Evolutionary conservation across 108 stramenopile genomes (phyloP).

Genomic region (Skeletonema menzelii): DNA sequence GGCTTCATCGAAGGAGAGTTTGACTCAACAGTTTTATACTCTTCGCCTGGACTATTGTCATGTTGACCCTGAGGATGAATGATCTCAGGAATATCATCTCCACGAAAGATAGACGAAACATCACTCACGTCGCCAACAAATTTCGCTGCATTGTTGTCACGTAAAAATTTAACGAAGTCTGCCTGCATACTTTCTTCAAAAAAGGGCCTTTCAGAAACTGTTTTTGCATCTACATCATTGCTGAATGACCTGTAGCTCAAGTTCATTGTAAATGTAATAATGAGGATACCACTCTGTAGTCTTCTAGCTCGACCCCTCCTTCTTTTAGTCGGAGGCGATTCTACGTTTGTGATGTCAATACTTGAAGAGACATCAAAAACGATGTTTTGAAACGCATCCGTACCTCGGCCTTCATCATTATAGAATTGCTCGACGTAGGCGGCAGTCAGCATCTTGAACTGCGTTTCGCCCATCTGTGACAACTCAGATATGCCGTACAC

Average conservation of each 20-base stretch:
- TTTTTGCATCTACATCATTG: conserved; percentile 6
- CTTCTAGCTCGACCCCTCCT: background rate
- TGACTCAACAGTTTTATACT: background rate
- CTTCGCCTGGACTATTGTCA: background rate
- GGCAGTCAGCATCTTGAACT: conserved; percentile 31
- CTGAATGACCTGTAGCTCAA: conserved; percentile 28
- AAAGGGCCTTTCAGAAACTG: conserved; percentile 30
- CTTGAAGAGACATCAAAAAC: conserved; percentile 29
- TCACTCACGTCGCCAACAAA: conserved; percentile 13
- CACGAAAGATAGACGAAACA: conserved; percentile 24
- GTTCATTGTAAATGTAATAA: conserved; percentile 28
- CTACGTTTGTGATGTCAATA: conserved; percentile 20
- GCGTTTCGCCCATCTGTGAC: conserved; percentile 21
- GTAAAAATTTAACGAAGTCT: conserved; percentile 17
- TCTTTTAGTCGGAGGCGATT: background rate
- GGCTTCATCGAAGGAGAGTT: background rate
- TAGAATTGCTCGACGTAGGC: conserved; percentile 36
- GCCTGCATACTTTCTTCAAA: conserved; percentile 14
- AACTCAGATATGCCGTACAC: conserved; percentile 17
- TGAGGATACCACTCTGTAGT: conserved; percentile 9
- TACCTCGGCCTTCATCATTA: conserved; percentile 22
- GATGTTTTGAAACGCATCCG: conserved; percentile 36
- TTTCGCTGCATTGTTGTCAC: conserved; percentile 12
- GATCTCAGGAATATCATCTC: conserved; percentile 25
- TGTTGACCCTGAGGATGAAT: background rate